A percentile compares a stretch with the other conserved stretches of the same genome.
Conservation (phyloP, 805 yeast species). For the Starmerella stigmatis region DNA sequence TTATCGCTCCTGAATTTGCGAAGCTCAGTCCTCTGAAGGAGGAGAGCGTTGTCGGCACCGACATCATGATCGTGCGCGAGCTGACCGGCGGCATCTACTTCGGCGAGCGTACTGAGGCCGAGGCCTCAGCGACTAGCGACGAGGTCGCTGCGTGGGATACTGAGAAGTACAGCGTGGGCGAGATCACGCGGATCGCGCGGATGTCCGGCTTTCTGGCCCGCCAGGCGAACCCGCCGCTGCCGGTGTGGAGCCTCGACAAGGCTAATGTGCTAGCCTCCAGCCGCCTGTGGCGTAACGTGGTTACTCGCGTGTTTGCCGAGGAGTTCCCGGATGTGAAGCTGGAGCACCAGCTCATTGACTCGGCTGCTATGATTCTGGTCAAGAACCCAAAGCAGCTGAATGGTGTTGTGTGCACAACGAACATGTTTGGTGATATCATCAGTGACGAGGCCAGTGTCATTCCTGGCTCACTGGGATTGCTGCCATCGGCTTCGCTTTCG, state of each 20-base stretch:
- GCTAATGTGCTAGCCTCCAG: constrained; percentile 96
- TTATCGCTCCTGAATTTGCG: constrained; percentile 72
- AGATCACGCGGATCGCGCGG: constrained; percentile 89
- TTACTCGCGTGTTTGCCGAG: constrained; percentile 65
- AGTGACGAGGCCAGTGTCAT: constrained; percentile 97
- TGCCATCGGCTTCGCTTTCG: constrained; percentile 93
- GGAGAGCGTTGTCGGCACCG: constrained; percentile 79
- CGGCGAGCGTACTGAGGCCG: constrained; percentile 91
- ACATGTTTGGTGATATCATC: constrained; percentile 97
- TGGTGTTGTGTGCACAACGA: constrained; percentile 84
- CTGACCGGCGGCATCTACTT: constrained; percentile 97
- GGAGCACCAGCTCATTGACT: constrained; percentile 93
- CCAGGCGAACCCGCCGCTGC: constrained; percentile 87
- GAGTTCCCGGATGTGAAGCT: constrained; percentile 85
- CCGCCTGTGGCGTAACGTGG: constrained; percentile 92
- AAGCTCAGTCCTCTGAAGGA: constrained; percentile 81
- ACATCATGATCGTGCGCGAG: constrained; percentile 89
- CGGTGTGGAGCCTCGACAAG: constrained; percentile 92
- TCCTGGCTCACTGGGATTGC: constrained; percentile 92
- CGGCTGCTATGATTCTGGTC: constrained; percentile 96
- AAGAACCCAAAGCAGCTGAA: constrained; percentile 84
- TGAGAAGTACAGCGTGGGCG: constrained; percentile 81
- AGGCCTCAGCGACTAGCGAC: constrained; percentile 47
- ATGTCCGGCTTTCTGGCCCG: constrained; percentile 97
- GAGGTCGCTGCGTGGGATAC: constrained; percentile 71